phyloP scores from a whole-genome alignment of 2,329 filamentous ascomycete genomes.

The Xylaria digitata region DNA sequence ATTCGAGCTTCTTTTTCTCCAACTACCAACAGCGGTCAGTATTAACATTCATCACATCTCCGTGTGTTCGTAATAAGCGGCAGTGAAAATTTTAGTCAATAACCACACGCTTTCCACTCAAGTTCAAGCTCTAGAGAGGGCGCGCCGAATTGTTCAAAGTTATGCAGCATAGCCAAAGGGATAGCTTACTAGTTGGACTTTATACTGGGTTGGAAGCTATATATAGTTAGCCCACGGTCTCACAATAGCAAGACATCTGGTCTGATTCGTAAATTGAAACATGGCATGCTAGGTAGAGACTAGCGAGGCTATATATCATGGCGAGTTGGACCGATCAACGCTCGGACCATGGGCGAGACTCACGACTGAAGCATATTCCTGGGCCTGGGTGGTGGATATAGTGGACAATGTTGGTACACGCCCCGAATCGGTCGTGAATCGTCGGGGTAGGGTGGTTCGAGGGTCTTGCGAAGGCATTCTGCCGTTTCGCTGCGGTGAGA shows the following conservation, averaged over 20 bases:
- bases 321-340: slow-evolving; percentile 25
- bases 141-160: background rate
- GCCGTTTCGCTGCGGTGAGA: slow-evolving; percentile 78
- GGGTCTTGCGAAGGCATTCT: slow-evolving; percentile 73
- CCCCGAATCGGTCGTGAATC: slow-evolving; percentile 93
- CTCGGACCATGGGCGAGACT: slow-evolving; percentile 40
- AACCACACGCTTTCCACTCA: background rate
- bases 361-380: slow-evolving; percentile 60
- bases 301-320: slow-evolving; percentile 38
- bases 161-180: slow-evolving; percentile 11
- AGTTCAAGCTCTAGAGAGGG: slow-evolving; percentile 4
- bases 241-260: slow-evolving; percentile 48
- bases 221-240: slow-evolving; percentile 47
- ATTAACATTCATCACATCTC: slow-evolving; percentile 17
- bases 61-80: slow-evolving; percentile 21
- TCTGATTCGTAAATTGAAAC: slow-evolving; percentile 48
- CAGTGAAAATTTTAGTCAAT: background rate
- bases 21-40: slow-evolving; percentile 70
- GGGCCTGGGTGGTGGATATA: slow-evolving; percentile 63
- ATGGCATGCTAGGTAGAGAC: slow-evolving; percentile 37
- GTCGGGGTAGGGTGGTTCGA: slow-evolving; percentile 82
- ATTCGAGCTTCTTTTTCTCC: slow-evolving; percentile 93
- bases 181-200: slow-evolving; percentile 77
- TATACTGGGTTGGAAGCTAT: slow-evolving; percentile 48
- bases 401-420: slow-evolving; percentile 80